Conservation (phyloP, 352 stramenopile genomes). For the Pythium periplocum region DNA sequence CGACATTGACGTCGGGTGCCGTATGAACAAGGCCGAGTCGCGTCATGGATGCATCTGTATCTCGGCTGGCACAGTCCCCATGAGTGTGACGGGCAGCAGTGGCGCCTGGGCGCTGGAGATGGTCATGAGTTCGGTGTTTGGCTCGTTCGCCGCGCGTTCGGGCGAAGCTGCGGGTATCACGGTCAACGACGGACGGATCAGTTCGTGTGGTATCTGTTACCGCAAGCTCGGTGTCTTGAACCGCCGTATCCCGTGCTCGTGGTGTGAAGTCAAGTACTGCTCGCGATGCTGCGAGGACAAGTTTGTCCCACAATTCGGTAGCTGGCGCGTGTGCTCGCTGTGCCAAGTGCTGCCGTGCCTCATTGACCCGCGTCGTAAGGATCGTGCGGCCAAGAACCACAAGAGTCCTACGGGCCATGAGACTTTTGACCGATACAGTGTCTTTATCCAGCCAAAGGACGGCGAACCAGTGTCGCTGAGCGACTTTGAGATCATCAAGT, state of each 20-base stretch:
- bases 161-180: constrained; percentile 66
- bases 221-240: constrained; percentile 78
- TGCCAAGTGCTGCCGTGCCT: constrained; percentile 76
- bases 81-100: constrained; percentile 60
- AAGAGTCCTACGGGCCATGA: constrained; percentile 38
- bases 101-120: constrained; percentile 77
- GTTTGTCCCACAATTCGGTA: constrained; percentile 69
- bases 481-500: constrained; percentile 97
- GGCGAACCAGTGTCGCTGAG: constrained; percentile 66
- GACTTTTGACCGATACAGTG: constrained; percentile 46
- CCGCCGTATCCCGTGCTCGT: constrained; percentile 70
- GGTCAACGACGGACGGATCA: constrained; percentile 71
- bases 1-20: constrained; percentile 67
- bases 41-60: constrained; percentile 79
- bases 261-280: constrained; percentile 86
- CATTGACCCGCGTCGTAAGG: constrained; percentile 74
- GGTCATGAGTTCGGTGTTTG: constrained; percentile 82
- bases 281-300: constrained; percentile 83
- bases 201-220: constrained; percentile 72
- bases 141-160: constrained; percentile 65
- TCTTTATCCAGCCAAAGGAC: constrained; percentile 68
- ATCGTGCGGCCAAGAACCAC: constrained; percentile 59
- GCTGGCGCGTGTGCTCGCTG: constrained; percentile 73
- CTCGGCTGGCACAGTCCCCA: constrained; percentile 63
- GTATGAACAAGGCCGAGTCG: constrained; percentile 63